These are phyloP conservation scores for Paramecium tetraurelia DNA, from an alignment of 73 alveolate genomes.

Conservation along the genomic window DNA sequence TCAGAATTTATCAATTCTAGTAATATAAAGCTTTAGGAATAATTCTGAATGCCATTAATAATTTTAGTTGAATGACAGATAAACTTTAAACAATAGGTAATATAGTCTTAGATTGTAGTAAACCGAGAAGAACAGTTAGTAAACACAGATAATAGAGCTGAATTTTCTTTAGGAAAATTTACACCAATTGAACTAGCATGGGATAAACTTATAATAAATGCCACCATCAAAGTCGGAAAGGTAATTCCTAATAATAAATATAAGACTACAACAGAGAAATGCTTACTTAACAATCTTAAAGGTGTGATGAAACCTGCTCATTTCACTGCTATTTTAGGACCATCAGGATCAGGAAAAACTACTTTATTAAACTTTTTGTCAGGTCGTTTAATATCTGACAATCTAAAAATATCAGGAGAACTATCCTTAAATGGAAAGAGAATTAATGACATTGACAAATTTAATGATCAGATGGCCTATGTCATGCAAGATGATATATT, in stretches of 20 bases:
- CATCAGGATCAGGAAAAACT: slow-evolving; percentile 76
- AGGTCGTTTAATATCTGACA: slow-evolving; percentile 63
- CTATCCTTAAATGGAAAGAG: slow-evolving; percentile 45
- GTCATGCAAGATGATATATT: slow-evolving; percentile 71
- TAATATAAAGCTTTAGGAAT: not conserved
- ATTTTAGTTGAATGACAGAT: not conserved
- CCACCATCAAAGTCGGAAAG: slow-evolving; percentile 41
- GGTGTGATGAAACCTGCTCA: slow-evolving; percentile 71
- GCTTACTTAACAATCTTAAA: slow-evolving; percentile 55
- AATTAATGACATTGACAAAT: slow-evolving; percentile 57
- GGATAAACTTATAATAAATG: slow-evolving; percentile 54
- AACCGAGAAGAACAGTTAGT: slow-evolving; percentile 27
- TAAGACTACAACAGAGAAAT: not conserved
- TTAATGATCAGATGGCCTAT: slow-evolving; percentile 63
- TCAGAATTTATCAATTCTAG: slow-evolving; percentile 19
- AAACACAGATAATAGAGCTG: not conserved
- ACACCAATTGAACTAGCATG: slow-evolving; percentile 63
- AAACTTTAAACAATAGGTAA: not conserved
- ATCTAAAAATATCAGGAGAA: slow-evolving; percentile 58
- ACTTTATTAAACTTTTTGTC: slow-evolving; percentile 64
- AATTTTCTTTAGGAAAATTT: slow-evolving; percentile 30
- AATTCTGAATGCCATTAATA: not conserved
- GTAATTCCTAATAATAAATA: not conserved
- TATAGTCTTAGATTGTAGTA: not conserved
- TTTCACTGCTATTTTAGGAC: slow-evolving; percentile 70